These are phyloP conservation scores for Lactarius sp. DNA, from an alignment of 768 basidiomycete genomes.

Conservation along the genomic window DNA sequence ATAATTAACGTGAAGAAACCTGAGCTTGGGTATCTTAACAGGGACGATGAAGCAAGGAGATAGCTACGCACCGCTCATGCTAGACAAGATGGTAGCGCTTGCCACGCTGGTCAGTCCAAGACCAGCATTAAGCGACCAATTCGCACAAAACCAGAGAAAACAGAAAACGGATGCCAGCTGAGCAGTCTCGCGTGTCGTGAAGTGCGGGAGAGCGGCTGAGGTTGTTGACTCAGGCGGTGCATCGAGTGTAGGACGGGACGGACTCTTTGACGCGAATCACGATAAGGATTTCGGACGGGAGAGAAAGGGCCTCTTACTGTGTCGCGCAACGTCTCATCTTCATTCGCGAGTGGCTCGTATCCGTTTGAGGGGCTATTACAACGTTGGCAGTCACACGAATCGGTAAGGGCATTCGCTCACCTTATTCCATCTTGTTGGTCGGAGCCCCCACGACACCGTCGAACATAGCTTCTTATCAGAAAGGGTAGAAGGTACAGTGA, in stretches of 20 bases:
- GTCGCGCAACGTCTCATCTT: slow-evolving; percentile 20
- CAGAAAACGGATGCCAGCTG: slow-evolving; percentile 76
- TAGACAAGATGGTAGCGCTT: slow-evolving; percentile 83
- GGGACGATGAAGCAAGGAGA: neutral
- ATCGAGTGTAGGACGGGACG: slow-evolving; percentile 4
- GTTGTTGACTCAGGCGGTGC: slow-evolving; percentile 8
- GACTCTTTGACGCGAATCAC: neutral
- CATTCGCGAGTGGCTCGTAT: slow-evolving; percentile 32
- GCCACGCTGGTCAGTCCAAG: slow-evolving; percentile 90
- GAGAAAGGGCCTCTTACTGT: slow-evolving; percentile 10
- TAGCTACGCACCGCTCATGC: slow-evolving; percentile 70
- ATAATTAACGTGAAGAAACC: slow-evolving; percentile 92
- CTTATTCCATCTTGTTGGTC: neutral
- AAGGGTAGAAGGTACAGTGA: slow-evolving; percentile 72
- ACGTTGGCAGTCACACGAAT: slow-evolving; percentile 4
- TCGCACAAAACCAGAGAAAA: slow-evolving; percentile 90
- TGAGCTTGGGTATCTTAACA: slow-evolving; percentile 30
- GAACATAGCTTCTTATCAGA: slow-evolving; percentile 35
- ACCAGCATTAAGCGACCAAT: slow-evolving; percentile 84
- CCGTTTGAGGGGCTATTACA: slow-evolving; percentile 23
- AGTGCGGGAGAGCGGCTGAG: slow-evolving; percentile 32
- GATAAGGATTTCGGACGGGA: neutral
- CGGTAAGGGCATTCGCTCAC: slow-evolving; percentile 4
- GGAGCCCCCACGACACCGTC: slow-evolving; percentile 1
- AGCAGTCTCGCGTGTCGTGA: slow-evolving; percentile 69